phyloP scores from a whole-genome alignment of 2,329 filamentous ascomycete genomes.

The Botrytis hyacinthi region DNA sequence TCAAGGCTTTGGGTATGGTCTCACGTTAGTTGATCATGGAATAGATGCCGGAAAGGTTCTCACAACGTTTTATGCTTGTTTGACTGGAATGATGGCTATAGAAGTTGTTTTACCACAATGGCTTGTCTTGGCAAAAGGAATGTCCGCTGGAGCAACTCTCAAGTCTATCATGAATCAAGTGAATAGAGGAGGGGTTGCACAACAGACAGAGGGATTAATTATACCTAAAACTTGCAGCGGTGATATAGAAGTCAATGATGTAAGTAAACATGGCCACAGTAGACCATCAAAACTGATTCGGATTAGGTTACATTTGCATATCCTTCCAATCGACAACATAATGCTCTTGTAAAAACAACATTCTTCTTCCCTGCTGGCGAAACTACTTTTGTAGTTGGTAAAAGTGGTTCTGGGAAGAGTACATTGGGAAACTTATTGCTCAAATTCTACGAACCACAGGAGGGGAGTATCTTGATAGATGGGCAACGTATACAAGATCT shows the following conservation, averaged over 20 bases:
- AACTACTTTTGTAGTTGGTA: slow-evolving; percentile 78
- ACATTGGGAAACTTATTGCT: slow-evolving; percentile 79
- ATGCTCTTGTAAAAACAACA: slow-evolving; percentile 58
- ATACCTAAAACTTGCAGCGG: slow-evolving; percentile 54
- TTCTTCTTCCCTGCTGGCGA: slow-evolving; percentile 71
- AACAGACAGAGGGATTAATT: slow-evolving; percentile 37
- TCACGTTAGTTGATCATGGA: slow-evolving; percentile 60
- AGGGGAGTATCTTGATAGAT: slow-evolving; percentile 69
- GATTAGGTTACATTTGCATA: slow-evolving; percentile 78
- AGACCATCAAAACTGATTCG: slow-evolving; percentile 18
- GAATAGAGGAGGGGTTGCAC: slow-evolving; percentile 31
- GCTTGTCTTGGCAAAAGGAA: slow-evolving; percentile 75
- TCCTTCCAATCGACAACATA: slow-evolving; percentile 62
- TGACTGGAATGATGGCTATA: slow-evolving; percentile 73
- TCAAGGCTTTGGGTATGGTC: slow-evolving; percentile 86
- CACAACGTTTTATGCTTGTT: slow-evolving; percentile 80
- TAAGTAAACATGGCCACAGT: slow-evolving; percentile 42
- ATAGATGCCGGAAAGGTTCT: slow-evolving; percentile 66
- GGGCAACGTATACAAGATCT: slow-evolving; percentile 59
- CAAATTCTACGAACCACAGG: slow-evolving; percentile 67
- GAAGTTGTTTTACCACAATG: slow-evolving; percentile 74
- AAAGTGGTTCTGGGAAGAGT: slow-evolving; percentile 89
- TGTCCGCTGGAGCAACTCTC: slow-evolving; percentile 67
- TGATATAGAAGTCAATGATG: slow-evolving; percentile 66
- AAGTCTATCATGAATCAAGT: slow-evolving; percentile 45